These are phyloP conservation scores for Fraxinus xanthoxyloides DNA, from an alignment of 305 asterid species.

Conservation along the genomic window DNA sequence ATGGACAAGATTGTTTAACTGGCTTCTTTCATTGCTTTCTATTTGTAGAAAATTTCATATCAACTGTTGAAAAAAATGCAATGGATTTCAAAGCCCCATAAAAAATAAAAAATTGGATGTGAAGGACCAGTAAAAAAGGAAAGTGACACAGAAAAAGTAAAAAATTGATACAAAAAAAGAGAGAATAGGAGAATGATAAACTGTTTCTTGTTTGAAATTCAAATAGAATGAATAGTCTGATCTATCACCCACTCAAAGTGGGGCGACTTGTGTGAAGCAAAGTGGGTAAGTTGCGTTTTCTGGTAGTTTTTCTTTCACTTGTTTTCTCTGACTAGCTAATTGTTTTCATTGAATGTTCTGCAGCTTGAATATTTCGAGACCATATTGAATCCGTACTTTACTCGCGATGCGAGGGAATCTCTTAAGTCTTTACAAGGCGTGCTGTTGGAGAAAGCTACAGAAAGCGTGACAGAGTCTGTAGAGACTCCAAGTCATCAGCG, in stretches of 20 bases:
- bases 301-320: not conserved
- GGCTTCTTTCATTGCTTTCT: not conserved
- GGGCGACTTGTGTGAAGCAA: not conserved
- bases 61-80: not conserved
- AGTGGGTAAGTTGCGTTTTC: not conserved
- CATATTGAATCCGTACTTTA: constrained; percentile 47
- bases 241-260: not conserved
- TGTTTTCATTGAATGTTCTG: constrained; percentile 17
- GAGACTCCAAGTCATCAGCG: constrained; percentile 97
- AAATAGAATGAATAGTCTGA: not conserved
- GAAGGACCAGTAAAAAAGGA: not conserved
- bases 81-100: not conserved
- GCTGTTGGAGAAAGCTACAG: constrained; percentile 69
- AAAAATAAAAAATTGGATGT: not conserved
- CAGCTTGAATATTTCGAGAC: constrained; percentile 59
- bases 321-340: not conserved
- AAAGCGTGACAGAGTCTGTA: constrained; percentile 62
- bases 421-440: constrained; percentile 51
- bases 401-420: constrained; percentile 53
- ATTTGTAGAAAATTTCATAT: not conserved
- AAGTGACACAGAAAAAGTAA: not conserved
- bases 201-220: not conserved
- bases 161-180: not conserved
- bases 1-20: constrained; percentile 4
- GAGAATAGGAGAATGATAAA: not conserved